Evolutionary conservation across 2,329 filamentous ascomycete genomes (phyloP), one percentile per base, ranked within the genome.

Genomic region (Trichocomaceae sp.): DNA sequence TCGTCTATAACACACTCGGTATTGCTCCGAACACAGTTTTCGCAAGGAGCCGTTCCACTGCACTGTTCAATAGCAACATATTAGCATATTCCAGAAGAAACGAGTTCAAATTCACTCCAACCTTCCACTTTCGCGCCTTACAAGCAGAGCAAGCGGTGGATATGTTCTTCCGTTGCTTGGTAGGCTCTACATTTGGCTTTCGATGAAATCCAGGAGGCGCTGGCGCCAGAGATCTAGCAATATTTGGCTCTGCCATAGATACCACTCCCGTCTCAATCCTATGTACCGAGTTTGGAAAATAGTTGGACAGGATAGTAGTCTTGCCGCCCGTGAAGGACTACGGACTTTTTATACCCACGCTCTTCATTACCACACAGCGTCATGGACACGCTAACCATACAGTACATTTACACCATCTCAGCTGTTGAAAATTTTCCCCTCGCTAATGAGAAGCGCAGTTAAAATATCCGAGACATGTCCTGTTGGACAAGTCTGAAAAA

Each of bases 41-140:
- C 53, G 54, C 65, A 67, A 4, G 64, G 62, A 2, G 51, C 37
- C 5, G 59, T 58, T 42, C 64, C 62, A 48, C 54, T 54, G 60
- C 55, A 65, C 63, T 62, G 44, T 78, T 54, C 71, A 72, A 35
- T 69, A 71, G 64, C 6, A 35, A 15, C 22, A 22, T 10, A 37
- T 56, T 52, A 56, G 54, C 23, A 41, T n/a, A n/a, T 10, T 17
- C 3, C 41, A 9, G 7, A 33, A n/a, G 10, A 33, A 33, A 2
- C 6, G 2, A 5, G 7, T 33, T 26, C 4, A 5, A 10, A 33
- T 15, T 35, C 12, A 29, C 13, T 45, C 15, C 23, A 45, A 56
- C 54, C 54, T 56, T 56, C 54, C 54, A 56, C 29, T 56, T 56
- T 42, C 54, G 44, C 2, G 46, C 23, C 12, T 56, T 56, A 35